Evolutionary conservation across 805 yeast genomes (phyloP), one percentile per base, ranked within the genome.

Genomic region (Saccharomycopsis microspora): DNA sequence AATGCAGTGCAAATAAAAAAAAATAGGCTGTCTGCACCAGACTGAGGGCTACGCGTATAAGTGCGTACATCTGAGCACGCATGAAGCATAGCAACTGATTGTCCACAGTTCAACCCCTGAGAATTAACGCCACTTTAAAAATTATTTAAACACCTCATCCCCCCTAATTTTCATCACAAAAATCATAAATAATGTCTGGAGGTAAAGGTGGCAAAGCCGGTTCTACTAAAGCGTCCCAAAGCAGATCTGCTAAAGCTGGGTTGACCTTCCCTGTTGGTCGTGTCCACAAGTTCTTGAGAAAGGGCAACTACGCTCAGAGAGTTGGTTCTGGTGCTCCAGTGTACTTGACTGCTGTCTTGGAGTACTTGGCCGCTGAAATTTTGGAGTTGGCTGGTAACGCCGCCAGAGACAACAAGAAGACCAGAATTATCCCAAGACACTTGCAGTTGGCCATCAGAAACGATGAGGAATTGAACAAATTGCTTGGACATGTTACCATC

Each of bases 321-420:
- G 83, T 90, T 62, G 97, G 97, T 80, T 88, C 97, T 59, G 96
- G 96, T 81, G 97, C 97, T 63, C 97, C 97, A 74, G 90, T 90
- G 56, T 90, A 89, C 75, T 78, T 90, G 66, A 89, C 97, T 59
- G 95, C 97, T 49, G 97, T 90, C 51, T 77, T 90, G 63, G 97
- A 90, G 74, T 90, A 90, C 70, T 79, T 90, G 68, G 89, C 96
- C 66, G 97, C 97, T 60, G 97, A 90, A 80, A 87, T 90, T 58
- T 81, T 90, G 64, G 97, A 90, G 76, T 82, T 87, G 71, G 97
- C 97, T 55, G 97, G 97, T 77, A 87, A 87, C 74, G 97, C 97
- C 60, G 97, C 97, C 54, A 85, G 96, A 78, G 97, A 90, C 72
- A 88, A 86, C 89, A 90, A 90, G 81, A 93, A 90, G 80, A 82